Evolutionary conservation across 139 green algal genomes (phyloP).

Genomic region (Chlorella sp.): DNA sequence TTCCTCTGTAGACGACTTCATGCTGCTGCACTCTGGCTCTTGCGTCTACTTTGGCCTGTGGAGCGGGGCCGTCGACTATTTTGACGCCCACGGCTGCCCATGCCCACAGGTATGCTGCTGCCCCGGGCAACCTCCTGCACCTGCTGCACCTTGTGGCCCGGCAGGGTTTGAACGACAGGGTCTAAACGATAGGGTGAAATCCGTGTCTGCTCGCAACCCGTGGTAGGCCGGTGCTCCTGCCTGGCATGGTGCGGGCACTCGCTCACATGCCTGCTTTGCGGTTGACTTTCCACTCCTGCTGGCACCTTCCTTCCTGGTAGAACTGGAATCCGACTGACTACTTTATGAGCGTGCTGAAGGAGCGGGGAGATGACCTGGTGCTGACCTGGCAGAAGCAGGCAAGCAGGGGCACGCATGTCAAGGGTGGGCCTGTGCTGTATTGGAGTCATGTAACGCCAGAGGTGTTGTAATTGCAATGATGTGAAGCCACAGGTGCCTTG

Average conservation of each 20-base stretch:
- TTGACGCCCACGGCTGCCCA: slow-evolving; percentile 53
- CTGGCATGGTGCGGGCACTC: neutral
- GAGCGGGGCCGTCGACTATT: slow-evolving; percentile 59
- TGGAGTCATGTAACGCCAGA: too few species aligned
- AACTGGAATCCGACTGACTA: slow-evolving; percentile 79
- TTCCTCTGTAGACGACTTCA: slow-evolving; percentile 72
- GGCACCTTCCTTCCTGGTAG: neutral
- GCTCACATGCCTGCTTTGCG: neutral
- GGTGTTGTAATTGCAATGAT: too few species aligned
- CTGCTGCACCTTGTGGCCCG: too few species aligned
- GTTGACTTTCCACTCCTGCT: neutral
- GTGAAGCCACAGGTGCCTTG: too few species aligned
- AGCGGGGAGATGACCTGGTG: slow-evolving; percentile 14
- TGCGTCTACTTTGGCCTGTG: slow-evolving; percentile 72
- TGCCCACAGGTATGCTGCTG: slow-evolving; percentile 26
- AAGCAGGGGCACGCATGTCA: neutral
- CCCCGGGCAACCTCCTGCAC: neutral
- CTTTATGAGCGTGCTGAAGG: slow-evolving; percentile 53
- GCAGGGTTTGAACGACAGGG: too few species aligned
- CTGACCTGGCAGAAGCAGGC: neutral
- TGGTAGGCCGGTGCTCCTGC: too few species aligned
- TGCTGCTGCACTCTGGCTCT: slow-evolving; percentile 71
- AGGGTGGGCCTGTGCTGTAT: too few species aligned
- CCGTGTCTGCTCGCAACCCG: too few species aligned
- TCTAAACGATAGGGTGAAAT: too few species aligned